These are phyloP conservation scores for Calonectria crousiana DNA, from an alignment of 2,329 filamentous ascomycete genomes.

Conservation along the genomic window DNA sequence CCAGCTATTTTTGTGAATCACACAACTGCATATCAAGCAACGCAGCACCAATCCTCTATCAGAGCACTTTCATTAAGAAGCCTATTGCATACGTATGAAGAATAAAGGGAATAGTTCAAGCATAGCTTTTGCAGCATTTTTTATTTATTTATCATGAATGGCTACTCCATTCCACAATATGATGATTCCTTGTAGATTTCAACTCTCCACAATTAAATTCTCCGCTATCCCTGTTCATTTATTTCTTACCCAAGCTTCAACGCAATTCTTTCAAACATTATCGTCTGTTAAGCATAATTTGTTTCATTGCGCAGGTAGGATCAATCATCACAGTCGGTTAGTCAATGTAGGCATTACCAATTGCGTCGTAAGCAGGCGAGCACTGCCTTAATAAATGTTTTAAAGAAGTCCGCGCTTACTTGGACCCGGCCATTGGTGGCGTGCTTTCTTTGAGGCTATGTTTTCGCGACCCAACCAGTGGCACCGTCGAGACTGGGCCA, in stretches of 20 bases:
- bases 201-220: neutral
- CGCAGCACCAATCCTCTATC: neutral
- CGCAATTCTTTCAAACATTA: neutral
- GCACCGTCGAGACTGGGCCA: too few species aligned
- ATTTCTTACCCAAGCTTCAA: neutral
- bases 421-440: too few species aligned
- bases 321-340: neutral
- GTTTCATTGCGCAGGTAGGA: neutral
- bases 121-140: too few species aligned
- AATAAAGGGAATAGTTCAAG: too few species aligned
- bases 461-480: too few species aligned
- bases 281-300: neutral
- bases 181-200: neutral
- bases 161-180: too few species aligned
- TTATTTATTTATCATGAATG: too few species aligned
- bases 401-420: too few species aligned
- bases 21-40: neutral
- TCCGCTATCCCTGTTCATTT: neutral
- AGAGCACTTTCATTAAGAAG: too few species aligned
- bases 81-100: too few species aligned
- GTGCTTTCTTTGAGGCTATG: neutral
- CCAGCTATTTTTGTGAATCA: neutral
- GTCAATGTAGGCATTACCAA: neutral
- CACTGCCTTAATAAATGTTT: neutral
- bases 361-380: neutral